Conservation (phyloP, 768 basidiomycete species). For the Nidularia sp. region DNA sequence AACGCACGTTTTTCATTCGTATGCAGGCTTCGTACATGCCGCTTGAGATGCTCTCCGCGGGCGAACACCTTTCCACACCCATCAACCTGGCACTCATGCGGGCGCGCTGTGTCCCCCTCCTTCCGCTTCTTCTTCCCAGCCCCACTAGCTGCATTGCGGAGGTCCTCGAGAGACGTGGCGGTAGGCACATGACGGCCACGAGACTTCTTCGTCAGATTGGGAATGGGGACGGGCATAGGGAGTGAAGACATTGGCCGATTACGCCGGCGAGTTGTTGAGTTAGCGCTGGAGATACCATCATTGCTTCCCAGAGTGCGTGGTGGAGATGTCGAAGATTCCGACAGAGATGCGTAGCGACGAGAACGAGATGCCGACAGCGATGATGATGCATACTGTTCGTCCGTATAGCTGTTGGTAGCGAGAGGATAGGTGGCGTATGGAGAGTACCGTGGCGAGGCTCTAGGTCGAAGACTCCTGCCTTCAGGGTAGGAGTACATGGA, state of each 20-base stretch:
- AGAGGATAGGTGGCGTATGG: slow-evolving; percentile 2
- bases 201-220: slow-evolving; percentile 67
- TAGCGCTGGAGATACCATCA: background rate
- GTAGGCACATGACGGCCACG: slow-evolving; percentile 67
- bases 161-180: slow-evolving; percentile 31
- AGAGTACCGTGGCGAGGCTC: slow-evolving; percentile 14
- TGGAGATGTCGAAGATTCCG: slow-evolving; percentile 8
- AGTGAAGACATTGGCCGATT: slow-evolving; percentile 28
- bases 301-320: slow-evolving; percentile 6
- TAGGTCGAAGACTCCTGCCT: slow-evolving; percentile 5
- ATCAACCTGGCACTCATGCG: slow-evolving; percentile 73
- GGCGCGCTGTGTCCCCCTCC: slow-evolving; percentile 32
- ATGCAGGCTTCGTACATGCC: slow-evolving; percentile 85
- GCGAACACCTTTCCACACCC: slow-evolving; percentile 89
- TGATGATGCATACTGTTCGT: slow-evolving; percentile 4
- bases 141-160: slow-evolving; percentile 23
- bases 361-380: slow-evolving; percentile 5
- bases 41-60: slow-evolving; percentile 85
- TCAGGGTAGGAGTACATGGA: background rate
- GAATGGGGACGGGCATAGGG: slow-evolving; percentile 58
- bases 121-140: slow-evolving; percentile 27
- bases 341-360: background rate
- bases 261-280: slow-evolving; percentile 21
- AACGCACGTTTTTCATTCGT: slow-evolving; percentile 89
- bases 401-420: background rate